Percentiles rank a stretch among this genome's conserved stretches.
Evolutionary conservation across 2,329 filamentous ascomycete genomes (phyloP).

Genomic region (Fusarium vanettenii): DNA sequence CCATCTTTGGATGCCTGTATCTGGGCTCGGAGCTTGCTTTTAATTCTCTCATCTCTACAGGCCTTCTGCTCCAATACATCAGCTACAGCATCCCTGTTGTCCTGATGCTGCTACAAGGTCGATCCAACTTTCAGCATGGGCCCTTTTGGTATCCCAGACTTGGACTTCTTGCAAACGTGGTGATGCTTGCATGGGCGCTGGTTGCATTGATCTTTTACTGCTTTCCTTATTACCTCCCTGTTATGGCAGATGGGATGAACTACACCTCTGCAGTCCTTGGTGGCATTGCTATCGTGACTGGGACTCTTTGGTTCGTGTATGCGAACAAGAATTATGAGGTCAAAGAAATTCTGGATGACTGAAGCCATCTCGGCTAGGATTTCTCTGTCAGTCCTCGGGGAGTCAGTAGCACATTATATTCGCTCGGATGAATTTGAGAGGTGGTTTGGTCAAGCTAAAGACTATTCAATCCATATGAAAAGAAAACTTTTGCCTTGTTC

Average conservation of each 20-base stretch:
- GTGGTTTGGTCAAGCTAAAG: neutral
- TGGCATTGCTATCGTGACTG: slow-evolving; percentile 22
- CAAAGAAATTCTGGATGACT: slow-evolving; percentile 20
- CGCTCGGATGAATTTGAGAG: neutral
- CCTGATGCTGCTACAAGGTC: slow-evolving; percentile 35
- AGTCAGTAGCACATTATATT: neutral
- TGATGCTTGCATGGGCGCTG: slow-evolving; percentile 40
- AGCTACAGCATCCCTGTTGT: slow-evolving; percentile 44
- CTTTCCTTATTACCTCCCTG: slow-evolving; percentile 41
- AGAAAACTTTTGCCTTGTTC: neutral
- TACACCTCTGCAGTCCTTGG: slow-evolving; percentile 40
- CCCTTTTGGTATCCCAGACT: slow-evolving; percentile 44
- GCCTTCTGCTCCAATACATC: slow-evolving; percentile 31
- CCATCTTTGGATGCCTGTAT: slow-evolving; percentile 3
- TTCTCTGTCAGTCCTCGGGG: fast-evolving
- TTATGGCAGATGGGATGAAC: slow-evolving; percentile 39
- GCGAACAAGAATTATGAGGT: slow-evolving; percentile 41
- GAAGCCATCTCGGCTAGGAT: neutral
- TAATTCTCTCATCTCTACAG: neutral
- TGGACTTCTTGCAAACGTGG: slow-evolving; percentile 39
- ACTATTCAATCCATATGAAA: neutral
- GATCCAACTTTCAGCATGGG: slow-evolving; percentile 41
- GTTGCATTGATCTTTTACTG: slow-evolving; percentile 43
- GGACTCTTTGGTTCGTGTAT: slow-evolving; percentile 36
- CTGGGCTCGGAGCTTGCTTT: neutral